phyloP scores from a whole-genome alignment of 176 grass and related monocot genomes.

The Eleusine indica region DNA sequence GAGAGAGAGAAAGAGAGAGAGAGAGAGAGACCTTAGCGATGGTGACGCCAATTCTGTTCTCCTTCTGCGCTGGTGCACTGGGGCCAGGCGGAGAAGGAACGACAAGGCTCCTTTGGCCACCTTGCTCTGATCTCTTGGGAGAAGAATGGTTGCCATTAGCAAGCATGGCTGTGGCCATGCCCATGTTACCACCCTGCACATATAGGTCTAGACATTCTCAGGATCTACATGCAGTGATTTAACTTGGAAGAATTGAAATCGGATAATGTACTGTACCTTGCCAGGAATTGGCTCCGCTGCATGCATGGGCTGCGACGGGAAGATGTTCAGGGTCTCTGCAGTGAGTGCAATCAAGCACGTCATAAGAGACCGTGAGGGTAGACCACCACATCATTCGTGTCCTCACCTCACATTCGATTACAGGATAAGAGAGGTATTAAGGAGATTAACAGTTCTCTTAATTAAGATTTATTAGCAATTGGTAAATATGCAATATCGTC shows the following conservation, averaged over 20 bases:
- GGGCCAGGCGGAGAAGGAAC: background rate
- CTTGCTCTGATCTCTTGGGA: slow-evolving; percentile 43
- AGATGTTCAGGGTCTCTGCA: slow-evolving; percentile 94
- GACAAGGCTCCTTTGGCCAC: slow-evolving; percentile 27
- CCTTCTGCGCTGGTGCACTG: slow-evolving; percentile 24
- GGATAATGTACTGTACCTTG: slow-evolving; percentile 56
- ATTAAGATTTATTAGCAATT: background rate
- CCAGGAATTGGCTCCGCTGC: slow-evolving; percentile 38
- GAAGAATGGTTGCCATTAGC: slow-evolving; percentile 47
- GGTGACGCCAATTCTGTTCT: slow-evolving; percentile 38
- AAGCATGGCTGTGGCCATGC: slow-evolving; percentile 42
- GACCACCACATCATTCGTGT: background rate
- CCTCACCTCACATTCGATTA: background rate
- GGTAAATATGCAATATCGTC: too few species aligned
- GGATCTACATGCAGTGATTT: background rate
- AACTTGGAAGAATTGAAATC: background rate
- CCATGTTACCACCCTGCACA: slow-evolving; percentile 31
- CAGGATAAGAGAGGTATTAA: background rate
- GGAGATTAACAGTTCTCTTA: background rate
- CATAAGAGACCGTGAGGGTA: background rate
- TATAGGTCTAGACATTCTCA: background rate
- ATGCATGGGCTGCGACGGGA: slow-evolving; percentile 88
- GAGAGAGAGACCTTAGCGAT: slow-evolving; percentile 34
- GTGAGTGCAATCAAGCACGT: background rate
- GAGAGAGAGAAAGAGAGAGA: slow-evolving; percentile 16